Percentiles rank a stretch among this genome's conserved stretches.
Evolutionary conservation across 2,329 filamentous ascomycete species (phyloP).

Genomic region (Thelonectria rubi): DNA sequence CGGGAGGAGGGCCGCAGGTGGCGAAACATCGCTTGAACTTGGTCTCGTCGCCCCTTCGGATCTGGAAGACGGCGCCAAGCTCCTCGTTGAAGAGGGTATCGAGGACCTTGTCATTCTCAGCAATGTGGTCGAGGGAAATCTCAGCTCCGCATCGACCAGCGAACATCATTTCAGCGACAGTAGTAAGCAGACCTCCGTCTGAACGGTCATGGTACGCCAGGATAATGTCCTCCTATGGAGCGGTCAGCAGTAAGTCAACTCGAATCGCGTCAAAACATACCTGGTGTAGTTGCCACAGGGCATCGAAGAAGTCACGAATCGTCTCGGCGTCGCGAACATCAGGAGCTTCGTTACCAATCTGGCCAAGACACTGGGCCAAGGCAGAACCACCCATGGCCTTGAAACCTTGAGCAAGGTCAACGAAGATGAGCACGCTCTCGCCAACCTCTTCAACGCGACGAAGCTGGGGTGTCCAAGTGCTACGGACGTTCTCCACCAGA

Average conservation of each 20-base stretch:
- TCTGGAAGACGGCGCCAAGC: conserved; percentile 94
- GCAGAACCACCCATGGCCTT: conserved; percentile 90
- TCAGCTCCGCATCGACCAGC: conserved; percentile 90
- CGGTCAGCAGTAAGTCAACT: conserved; percentile 2
- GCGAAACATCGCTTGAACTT: conserved; percentile 91
- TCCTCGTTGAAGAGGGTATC: conserved; percentile 95
- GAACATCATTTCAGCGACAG: conserved; percentile 97
- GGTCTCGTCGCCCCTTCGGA: conserved; percentile 83
- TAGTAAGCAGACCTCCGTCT: conserved; percentile 91
- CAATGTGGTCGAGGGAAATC: conserved; percentile 80
- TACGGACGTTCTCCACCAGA: conserved; percentile 80
- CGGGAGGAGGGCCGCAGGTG: conserved; percentile 83
- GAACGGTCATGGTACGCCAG: conserved; percentile 95
- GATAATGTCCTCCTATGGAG: conserved; percentile 64
- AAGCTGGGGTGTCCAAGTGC: conserved; percentile 94
- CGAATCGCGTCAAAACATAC: conserved; percentile 8
- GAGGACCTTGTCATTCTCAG: conserved; percentile 71
- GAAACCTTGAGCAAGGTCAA: conserved; percentile 85
- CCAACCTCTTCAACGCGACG: conserved; percentile 86
- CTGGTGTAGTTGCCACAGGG: conserved; percentile 70
- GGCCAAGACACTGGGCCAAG: conserved; percentile 86
- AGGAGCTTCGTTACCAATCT: conserved; percentile 84
- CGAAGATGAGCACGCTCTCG: conserved; percentile 87
- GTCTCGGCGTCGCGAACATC: conserved; percentile 85
- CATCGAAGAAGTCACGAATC: conserved; percentile 91